Evolutionary conservation across 441 rosid species (phyloP).

Genomic region (Eruca vesicaria): DNA sequence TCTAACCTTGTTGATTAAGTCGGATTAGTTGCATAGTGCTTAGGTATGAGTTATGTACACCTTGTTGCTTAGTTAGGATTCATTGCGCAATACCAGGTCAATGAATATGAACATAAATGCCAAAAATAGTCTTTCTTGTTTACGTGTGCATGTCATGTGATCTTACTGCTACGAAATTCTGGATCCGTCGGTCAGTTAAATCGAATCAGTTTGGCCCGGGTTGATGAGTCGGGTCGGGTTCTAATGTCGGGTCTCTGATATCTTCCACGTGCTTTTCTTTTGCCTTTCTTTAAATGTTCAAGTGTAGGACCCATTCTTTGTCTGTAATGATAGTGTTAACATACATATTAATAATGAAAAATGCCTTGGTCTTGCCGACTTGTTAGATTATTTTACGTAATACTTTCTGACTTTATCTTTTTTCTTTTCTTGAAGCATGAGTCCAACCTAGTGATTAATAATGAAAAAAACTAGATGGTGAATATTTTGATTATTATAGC

Average conservation of each 20-base stretch:
- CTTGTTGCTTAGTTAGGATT: slow-evolving; percentile 15
- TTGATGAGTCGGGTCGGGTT: slow-evolving; percentile 9
- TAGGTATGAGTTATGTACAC: not conserved
- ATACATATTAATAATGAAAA: not conserved
- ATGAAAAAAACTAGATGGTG: slow-evolving; percentile 15
- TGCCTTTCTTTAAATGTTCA: slow-evolving; percentile 26
- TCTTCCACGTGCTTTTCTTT: slow-evolving; percentile 37
- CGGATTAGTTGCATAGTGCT: not conserved
- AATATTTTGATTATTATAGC: slow-evolving; percentile 21
- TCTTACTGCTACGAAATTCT: slow-evolving; percentile 7
- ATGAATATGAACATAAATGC: not conserved
- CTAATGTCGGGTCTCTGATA: slow-evolving; percentile 33
- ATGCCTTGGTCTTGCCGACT: too few relatives aligned
- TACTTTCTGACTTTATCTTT: not conserved
- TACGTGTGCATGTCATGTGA: not conserved
- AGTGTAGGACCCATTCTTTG: slow-evolving; percentile 25
- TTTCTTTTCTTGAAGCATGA: not conserved
- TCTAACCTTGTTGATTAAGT: too few relatives aligned
- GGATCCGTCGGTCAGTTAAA: slow-evolving; percentile 18
- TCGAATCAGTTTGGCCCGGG: not conserved
- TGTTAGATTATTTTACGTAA: not conserved
- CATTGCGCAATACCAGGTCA: slow-evolving; percentile 23
- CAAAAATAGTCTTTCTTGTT: slow-evolving; percentile 4
- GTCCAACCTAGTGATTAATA: slow-evolving; percentile 18
- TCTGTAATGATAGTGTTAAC: slow-evolving; percentile 18